phyloP scores from a whole-genome alignment of 805 yeast species.

The Torulaspora quercuum region DNA sequence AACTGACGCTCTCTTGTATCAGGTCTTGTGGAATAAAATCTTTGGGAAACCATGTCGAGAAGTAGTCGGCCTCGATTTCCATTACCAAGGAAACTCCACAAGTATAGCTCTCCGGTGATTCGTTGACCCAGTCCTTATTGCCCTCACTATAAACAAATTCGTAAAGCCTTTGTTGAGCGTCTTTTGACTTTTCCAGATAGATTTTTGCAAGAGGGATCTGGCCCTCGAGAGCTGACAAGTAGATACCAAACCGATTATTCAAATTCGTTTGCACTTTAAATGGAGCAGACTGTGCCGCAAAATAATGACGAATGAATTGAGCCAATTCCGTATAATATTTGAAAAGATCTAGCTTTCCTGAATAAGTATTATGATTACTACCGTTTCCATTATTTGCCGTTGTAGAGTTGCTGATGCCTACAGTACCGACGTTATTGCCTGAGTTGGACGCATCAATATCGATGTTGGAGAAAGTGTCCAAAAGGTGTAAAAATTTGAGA shows the following conservation, averaged over 20 bases:
- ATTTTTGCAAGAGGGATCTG: conserved; percentile 24
- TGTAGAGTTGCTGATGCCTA: conserved; percentile 8
- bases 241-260: conserved; percentile 33
- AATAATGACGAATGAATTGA: conserved; percentile 22
- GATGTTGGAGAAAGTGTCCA: conserved; percentile 33
- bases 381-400: conserved; percentile 7
- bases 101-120: conserved; percentile 27
- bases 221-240: conserved; percentile 15
- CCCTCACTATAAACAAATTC: conserved; percentile 28
- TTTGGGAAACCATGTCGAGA: conserved; percentile 26
- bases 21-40: conserved; percentile 26
- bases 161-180: conserved; percentile 26
- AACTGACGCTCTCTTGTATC: conserved; percentile 12
- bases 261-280: conserved; percentile 27
- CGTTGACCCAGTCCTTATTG: conserved; percentile 30
- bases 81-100: conserved; percentile 29
- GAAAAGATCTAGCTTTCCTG: conserved; percentile 33
- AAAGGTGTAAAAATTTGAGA: conserved; percentile 31
- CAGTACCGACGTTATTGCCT: conserved; percentile 8
- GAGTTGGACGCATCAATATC: conserved; percentile 27
- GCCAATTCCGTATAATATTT: conserved; percentile 34
- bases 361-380: conserved; percentile 2
- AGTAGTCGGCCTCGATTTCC: conserved; percentile 21
- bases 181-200: conserved; percentile 24
- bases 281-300: conserved; percentile 18